phyloP scores from a whole-genome alignment of 352 stramenopile species.

The Pythium apleroticum region DNA sequence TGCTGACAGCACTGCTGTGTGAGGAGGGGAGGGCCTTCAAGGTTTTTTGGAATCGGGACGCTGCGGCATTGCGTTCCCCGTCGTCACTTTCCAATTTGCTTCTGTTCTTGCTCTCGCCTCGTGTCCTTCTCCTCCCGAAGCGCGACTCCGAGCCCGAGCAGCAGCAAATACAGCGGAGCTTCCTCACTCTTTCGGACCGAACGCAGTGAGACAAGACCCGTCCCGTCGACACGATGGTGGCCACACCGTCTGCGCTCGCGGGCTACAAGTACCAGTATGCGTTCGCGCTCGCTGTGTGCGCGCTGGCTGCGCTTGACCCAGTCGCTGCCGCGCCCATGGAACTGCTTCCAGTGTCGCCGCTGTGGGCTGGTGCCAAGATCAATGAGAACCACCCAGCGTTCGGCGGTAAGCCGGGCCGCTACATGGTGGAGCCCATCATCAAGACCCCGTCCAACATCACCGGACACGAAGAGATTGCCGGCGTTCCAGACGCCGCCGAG shows the following conservation, averaged over 20 bases:
- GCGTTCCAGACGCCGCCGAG: constrained; percentile 7
- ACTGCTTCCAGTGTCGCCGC: constrained; percentile 12
- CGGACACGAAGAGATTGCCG: constrained; percentile 12
- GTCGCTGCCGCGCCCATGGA: constrained; percentile 15
- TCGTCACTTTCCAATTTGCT: constrained; percentile 2
- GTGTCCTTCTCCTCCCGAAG: background rate
- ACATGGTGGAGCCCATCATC: constrained; percentile 16
- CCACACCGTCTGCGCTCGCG: constrained; percentile 18
- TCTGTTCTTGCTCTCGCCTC: constrained; percentile 1
- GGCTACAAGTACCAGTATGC: constrained; percentile 12
- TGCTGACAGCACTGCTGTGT: no score
- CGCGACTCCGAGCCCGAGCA: background rate
- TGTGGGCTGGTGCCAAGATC: constrained; percentile 15
- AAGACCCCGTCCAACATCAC: constrained; percentile 10
- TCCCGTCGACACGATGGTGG: constrained; percentile 13
- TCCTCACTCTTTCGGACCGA: constrained; percentile 2
- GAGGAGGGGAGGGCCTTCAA: background rate
- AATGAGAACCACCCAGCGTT: constrained; percentile 22
- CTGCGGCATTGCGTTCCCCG: background rate
- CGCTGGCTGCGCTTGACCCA: background rate
- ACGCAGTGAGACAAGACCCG: constrained; percentile 7
- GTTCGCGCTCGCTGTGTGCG: constrained; percentile 13
- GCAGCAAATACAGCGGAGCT: background rate
- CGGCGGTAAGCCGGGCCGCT: constrained; percentile 12
- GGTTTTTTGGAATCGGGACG: background rate